Base-by-base conservation (phyloP, 179 eudicot genomes). In the Spergularia azorica region DNA sequence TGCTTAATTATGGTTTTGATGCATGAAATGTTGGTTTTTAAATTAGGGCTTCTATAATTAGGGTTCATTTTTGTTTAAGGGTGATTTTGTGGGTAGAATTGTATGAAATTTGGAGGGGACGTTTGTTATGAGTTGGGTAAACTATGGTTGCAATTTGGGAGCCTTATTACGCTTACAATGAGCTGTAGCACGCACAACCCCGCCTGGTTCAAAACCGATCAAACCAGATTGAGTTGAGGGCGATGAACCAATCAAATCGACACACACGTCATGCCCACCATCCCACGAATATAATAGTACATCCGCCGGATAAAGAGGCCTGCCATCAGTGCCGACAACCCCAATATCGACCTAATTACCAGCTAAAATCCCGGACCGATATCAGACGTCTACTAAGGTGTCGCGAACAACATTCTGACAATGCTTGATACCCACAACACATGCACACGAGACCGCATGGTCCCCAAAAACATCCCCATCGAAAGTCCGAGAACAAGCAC, bases 401-500 rank as follows among this genome's bases (percentile, higher is more conserved):
- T 21, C 67, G 26, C 41, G 67, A 20, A 63, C 67, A 63, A 63
- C 41, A 36, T 63, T 63, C 0, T 63, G 67, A 0, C 39, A 36
- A 63, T 63, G 38, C 41, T 63, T 63, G 8, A 8, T 21, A 13
- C 67, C 67, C 21, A 63, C 39, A 8, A 63, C 4, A 13, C 63
- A n/a, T 6, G n/a, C 18, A 16, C 63, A 59, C 5, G 63, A 59
- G 20, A 59, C 18, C 8, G 67, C 41, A 63, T 63, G 67, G 13
- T 63, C 67, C 12, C 67, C 67, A 63, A 63, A 63, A 14, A 63
- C 39, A 63, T 63, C 67, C 12, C 67, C 67, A 1, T 20, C 67
- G 13, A 63, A 63, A 21, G 21, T 6, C 67, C 67, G 12, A 5
- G 41, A 63, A 26, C 41, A 63, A 21, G 67, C 67, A 21, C 0